Base-by-base conservation (phyloP, 225 moss, liverwort and hornwort genomes). In the Pseudoscleropodium purum region DNA sequence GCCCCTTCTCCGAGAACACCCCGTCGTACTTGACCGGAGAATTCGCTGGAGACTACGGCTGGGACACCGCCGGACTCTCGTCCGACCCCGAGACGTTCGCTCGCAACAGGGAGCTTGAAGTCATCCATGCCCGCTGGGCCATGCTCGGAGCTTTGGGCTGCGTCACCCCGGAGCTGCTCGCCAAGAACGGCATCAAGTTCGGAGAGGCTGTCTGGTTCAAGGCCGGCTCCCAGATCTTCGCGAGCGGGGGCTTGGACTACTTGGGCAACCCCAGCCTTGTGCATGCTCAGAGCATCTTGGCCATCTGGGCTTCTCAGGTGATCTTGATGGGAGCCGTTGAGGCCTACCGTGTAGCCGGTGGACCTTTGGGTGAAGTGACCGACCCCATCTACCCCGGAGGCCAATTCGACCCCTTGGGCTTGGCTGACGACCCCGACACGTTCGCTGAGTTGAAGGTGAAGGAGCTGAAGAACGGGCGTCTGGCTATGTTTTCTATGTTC, bases 251-350 rank as follows among this genome's bases (percentile, higher is more conserved):
- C 1, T 23, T 86, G 65, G 86, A 86, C 86, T 86, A 86, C 77
- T 39, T 86, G 77, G 86, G 86, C 64, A 86, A 86, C 86, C 23
- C 92, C 59, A 90, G 86, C 88, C 87, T 96, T 4, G 83, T 96
- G 49, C 96, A 96, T 36, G 94, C 96, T 0, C 95, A 96, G 93
- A 96, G 96, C 90, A 96, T 96, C 57, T 23, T 91, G 87, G 91
- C 87, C 59, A 91, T 91, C 87, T 91, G 91, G 91, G 91, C 91
- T 0, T 7, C 5, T 33, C 91, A 91, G 87, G 91, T 91, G 80
- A 87, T 91, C 84, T 25, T 91, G 79, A 91, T 91, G 89, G 91
- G 91, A 15, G 91, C 88, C 7, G 64, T 64, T 2, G 76, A 86
- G 77, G 86, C n/a, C 2, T 86, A 76, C 77, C 62, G 86, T n/a